A percentile compares a stretch with the other conserved stretches of the same genome.
Evolutionary conservation across 2,329 filamentous ascomycete species (phyloP).

Genomic region (Penicillium sp.): DNA sequence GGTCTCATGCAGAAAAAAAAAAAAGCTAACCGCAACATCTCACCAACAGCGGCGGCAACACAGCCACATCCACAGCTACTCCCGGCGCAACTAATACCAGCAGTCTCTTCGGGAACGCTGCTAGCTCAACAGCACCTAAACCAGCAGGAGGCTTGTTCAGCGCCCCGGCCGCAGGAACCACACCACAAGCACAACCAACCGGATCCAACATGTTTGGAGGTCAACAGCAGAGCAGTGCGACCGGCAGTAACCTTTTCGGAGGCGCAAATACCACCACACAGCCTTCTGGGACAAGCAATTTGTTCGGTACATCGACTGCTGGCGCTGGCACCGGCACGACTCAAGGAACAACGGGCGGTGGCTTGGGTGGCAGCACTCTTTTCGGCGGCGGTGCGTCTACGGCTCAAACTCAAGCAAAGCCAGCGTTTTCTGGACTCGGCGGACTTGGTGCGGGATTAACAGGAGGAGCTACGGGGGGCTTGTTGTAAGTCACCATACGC

Average conservation of each 20-base stretch:
- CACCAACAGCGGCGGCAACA: constrained; percentile 24
- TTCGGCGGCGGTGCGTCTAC: constrained; percentile 19
- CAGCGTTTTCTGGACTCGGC: constrained; percentile 28
- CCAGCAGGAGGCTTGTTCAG: constrained; percentile 37
- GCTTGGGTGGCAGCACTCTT: constrained; percentile 3
- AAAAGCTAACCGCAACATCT: constrained; percentile 19
- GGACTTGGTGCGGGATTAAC: neutral
- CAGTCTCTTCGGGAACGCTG: constrained; percentile 34
- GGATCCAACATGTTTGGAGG: constrained; percentile 38
- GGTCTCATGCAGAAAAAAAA: neutral
- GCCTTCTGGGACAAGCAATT: constrained; percentile 26
- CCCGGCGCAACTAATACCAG: constrained; percentile 30
- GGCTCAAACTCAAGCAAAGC: constrained; percentile 37
- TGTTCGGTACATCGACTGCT: constrained; percentile 34
- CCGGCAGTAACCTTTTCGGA: constrained; percentile 35
- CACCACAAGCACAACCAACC: constrained; percentile 32
- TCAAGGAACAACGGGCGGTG: constrained; percentile 13
- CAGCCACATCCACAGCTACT: constrained; percentile 29
- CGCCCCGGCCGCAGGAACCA: constrained; percentile 24
- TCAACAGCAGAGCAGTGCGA: constrained; percentile 30
- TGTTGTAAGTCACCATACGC: constrained; percentile 4
- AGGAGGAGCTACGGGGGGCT: neutral
- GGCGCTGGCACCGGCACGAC: constrained; percentile 14
- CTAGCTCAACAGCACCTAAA: constrained; percentile 30
- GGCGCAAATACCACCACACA: constrained; percentile 30